A percentile compares a stretch with the other conserved stretches of the same genome.
These are phyloP conservation scores for Zymoseptoria crescenta DNA, from an alignment of 2,329 filamentous ascomycete species.

Conservation along the genomic window DNA sequence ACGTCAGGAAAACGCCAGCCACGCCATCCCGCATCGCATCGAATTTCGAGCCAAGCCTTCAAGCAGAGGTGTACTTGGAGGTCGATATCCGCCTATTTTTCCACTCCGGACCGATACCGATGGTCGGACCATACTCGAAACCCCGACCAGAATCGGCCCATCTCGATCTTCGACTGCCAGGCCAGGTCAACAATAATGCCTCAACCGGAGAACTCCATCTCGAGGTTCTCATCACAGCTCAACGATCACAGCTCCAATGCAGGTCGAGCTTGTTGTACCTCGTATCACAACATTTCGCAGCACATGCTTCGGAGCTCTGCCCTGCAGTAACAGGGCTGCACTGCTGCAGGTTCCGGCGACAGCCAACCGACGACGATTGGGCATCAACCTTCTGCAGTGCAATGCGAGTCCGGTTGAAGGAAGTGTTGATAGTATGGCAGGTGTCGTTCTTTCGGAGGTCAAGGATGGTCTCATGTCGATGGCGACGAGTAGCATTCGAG, in stretches of 20 bases:
- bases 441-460: neutral
- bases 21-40: too few relatives aligned
- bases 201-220: neutral
- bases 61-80: too few relatives aligned
- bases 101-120: neutral
- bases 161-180: neutral
- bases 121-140: too few relatives aligned
- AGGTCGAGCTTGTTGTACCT: neutral
- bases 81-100: neutral
- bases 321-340: neutral
- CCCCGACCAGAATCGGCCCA: too few relatives aligned
- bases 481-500: neutral
- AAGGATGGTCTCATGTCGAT: neutral
- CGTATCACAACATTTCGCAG: neutral
- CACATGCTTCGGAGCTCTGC: neutral
- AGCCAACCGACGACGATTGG: neutral
- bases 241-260: neutral
- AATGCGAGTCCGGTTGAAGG: neutral
- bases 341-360: neutral
- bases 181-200: neutral
- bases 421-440: neutral
- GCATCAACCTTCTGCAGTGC: neutral
- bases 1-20: too few relatives aligned
- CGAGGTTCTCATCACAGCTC: neutral
- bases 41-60: too few relatives aligned